These are phyloP conservation scores for Tolypocladium cylindrosporum DNA, from an alignment of 2,329 filamentous ascomycete genomes.

Conservation along the genomic window DNA sequence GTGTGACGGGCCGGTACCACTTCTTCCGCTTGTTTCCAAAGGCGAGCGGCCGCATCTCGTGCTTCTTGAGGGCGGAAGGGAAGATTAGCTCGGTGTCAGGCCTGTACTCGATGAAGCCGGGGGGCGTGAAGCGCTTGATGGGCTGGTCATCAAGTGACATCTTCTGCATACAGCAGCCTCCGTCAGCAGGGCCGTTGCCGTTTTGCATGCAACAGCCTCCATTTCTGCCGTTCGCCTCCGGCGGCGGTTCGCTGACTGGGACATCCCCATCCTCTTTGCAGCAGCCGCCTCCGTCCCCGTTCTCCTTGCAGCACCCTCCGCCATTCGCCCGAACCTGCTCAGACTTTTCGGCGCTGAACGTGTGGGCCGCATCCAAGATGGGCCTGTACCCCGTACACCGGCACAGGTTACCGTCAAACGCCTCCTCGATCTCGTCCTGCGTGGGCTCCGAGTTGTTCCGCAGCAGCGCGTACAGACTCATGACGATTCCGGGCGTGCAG, in stretches of 20 bases:
- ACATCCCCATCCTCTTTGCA: not conserved
- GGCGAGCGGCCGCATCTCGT: constrained; percentile 69
- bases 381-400: constrained; percentile 92
- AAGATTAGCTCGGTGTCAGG: constrained; percentile 94
- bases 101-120: constrained; percentile 89
- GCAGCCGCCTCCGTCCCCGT: not conserved
- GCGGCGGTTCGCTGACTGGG: not conserved
- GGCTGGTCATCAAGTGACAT: constrained; percentile 36
- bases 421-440: constrained; percentile 82
- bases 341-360: constrained; percentile 55
- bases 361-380: constrained; percentile 88
- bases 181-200: constrained; percentile 28
- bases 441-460: constrained; percentile 72
- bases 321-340: not conserved
- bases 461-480: constrained; percentile 90
- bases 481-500: constrained; percentile 95
- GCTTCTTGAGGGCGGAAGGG: constrained; percentile 72
- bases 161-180: constrained; percentile 61
- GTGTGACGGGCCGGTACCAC: constrained; percentile 83
- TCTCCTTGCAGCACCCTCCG: constrained; percentile 1
- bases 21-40: constrained; percentile 92
- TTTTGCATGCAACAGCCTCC: constrained; percentile 66
- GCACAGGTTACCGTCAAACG: constrained; percentile 93
- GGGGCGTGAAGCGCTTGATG: constrained; percentile 66
- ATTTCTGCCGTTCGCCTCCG: not conserved